Evolutionary conservation across 208 protist species (phyloP), one percentile per base, ranked within the genome.

Genomic region (Trypanosoma rangeli): DNA sequence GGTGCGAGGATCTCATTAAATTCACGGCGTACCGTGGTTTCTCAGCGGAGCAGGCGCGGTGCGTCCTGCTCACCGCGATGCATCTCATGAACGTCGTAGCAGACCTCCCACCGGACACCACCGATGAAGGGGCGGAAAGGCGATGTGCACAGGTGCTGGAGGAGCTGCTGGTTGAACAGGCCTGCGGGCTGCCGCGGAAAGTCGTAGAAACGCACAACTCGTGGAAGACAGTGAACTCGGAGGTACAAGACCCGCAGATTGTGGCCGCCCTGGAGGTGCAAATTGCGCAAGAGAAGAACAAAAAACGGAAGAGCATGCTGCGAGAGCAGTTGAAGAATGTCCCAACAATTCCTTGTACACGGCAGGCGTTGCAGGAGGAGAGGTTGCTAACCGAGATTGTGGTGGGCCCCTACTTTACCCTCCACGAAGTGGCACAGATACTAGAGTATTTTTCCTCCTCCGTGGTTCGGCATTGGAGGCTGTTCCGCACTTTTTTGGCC

Each of bases 1-100:
- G 90, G 90, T 86, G 90, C 46, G 82, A 90, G 62, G 87, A 90
- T 22, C 46, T 86, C 8, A 70, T 93, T 24, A 54, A 78, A 22
- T 92, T 92, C 35, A 64, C 81, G 0, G 42, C 65, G 5, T 68
- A 71, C 33, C 67, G 71, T 12, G 76, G 68, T 33, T 93, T 91
- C 65, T 84, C 72, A 9, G 66, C 66, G 7, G 65, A 75, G 55
- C 90, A 95, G 79, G 66, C 78, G 53, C 87, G 84, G 54, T 88
- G 81, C 58, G 59, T 95, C 10, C 70, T 95, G 49, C 78, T 93
- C 3, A 73, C 85, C 33, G 79, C 79, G 29, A 68, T 90, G 52
- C 74, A 80, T 20, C 66, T 89, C 31, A 58, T 93, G 67, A 64
- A 78, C 29, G 37, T 60, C 37, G n/a, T 95, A 20, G 74, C 57